These are phyloP conservation scores for Stephania cephalantha DNA, from an alignment of 164 flowering plant species.

Conservation along the genomic window DNA sequence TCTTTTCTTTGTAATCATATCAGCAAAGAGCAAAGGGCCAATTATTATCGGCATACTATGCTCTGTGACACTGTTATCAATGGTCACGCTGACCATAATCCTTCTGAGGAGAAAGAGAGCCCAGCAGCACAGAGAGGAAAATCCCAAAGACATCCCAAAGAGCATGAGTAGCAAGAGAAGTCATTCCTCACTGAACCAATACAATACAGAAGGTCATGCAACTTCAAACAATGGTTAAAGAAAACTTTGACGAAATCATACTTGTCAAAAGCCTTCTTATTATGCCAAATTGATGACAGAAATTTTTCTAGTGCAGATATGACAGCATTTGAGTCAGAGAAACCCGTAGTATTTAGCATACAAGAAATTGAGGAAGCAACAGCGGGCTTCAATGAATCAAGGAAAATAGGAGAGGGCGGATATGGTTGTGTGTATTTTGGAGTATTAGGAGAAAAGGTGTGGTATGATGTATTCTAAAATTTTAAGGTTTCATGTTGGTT, in stretches of 20 bases:
- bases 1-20: background rate
- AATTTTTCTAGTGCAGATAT: slow-evolving; percentile 24
- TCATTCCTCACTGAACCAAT: slow-evolving; percentile 24
- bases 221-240: background rate
- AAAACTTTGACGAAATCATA: background rate
- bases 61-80: slow-evolving; percentile 26
- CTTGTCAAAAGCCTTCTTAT: background rate
- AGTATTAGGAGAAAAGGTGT: slow-evolving; percentile 39
- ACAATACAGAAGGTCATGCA: slow-evolving; percentile 33
- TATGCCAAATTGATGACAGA: background rate
- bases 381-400: slow-evolving; percentile 35
- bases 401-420: slow-evolving; percentile 57
- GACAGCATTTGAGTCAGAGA: slow-evolving; percentile 49
- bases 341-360: slow-evolving; percentile 34
- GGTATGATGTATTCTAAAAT: background rate
- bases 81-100: slow-evolving; percentile 20
- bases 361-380: slow-evolving; percentile 56
- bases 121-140: slow-evolving; percentile 15
- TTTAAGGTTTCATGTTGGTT: background rate
- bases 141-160: slow-evolving; percentile 30
- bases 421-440: slow-evolving; percentile 64
- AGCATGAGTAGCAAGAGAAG: slow-evolving; percentile 23
- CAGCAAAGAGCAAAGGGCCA: slow-evolving; percentile 25
- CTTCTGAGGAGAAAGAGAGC: slow-evolving; percentile 24
- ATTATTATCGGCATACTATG: slow-evolving; percentile 28